phyloP scores from a whole-genome alignment of 768 basidiomycete species.

The Naganishia antarctica region DNA sequence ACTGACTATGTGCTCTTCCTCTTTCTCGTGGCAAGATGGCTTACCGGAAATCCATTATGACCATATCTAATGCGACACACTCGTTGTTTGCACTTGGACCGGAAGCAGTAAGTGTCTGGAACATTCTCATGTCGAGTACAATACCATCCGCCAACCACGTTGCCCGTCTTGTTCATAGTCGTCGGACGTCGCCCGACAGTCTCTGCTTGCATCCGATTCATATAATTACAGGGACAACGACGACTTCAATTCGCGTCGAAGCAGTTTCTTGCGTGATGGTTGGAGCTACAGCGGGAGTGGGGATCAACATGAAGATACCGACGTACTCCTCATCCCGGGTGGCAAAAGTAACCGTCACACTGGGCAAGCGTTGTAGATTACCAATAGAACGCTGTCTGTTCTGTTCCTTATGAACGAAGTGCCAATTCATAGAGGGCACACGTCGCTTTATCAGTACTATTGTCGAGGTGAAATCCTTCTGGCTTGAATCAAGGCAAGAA shows the following conservation, averaged over 20 bases:
- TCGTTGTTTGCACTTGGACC: slow-evolving; percentile 36
- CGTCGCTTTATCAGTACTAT: too few species aligned
- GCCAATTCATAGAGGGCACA: not conserved
- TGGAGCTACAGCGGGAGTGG: slow-evolving; percentile 16
- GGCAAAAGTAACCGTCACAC: slow-evolving; percentile 1
- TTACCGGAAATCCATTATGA: slow-evolving; percentile 47
- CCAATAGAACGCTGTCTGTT: too few species aligned
- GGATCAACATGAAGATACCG: slow-evolving; percentile 22
- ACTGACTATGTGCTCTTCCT: not conserved
- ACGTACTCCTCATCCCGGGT: slow-evolving; percentile 16
- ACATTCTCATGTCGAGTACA: not conserved
- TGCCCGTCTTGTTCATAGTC: slow-evolving; percentile 22
- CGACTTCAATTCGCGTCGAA: slow-evolving; percentile 7
- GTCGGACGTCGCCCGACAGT: slow-evolving; percentile 33
- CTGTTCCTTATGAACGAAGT: too few species aligned
- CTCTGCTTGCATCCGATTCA: slow-evolving; percentile 33
- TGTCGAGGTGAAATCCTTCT: too few species aligned
- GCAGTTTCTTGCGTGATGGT: slow-evolving; percentile 11
- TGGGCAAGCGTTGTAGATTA: slow-evolving; percentile 7
- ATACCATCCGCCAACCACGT: not conserved
- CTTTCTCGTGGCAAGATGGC: slow-evolving; percentile 40
- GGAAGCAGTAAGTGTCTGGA: slow-evolving; percentile 33
- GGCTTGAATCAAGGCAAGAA: too few species aligned
- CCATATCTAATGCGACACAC: slow-evolving; percentile 44
- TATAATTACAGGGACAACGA: slow-evolving; percentile 11